Evolutionary conservation across 1,284 basidiomycete genomes (phyloP), one percentile per base, ranked within the genome.

Genomic region (Sutorius eximius): DNA sequence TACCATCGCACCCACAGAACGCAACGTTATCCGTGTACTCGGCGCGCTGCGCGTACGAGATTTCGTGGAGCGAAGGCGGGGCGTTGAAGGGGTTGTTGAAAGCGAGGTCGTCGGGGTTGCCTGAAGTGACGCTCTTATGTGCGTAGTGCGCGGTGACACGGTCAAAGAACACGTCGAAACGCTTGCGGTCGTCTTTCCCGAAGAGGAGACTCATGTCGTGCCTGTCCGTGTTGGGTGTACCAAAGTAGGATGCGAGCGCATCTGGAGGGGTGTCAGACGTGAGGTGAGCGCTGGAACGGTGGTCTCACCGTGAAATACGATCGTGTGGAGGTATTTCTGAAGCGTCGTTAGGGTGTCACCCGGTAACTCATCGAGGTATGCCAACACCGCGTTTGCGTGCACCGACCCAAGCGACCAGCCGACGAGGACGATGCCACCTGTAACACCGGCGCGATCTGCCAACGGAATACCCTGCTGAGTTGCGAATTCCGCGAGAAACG

Each of bases 331-430:
- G 48, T 71, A 68, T 11, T 44, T 65, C 10, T 24, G 42, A 11
- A 70, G 55, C 7, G 52, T 60, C 11, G 37, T 33, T 4, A 45
- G 55, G 13, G 52, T 52, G 0, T 54, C 55, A 3, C 34, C 45
- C 6, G 55, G 27, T 22, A 65, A 24, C 22, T 50, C 53, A 15
- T 67, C 66, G 5, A 63, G 42, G 30, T 63, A 67, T 2, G 65
- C 67, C 48, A 68, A 33, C 34, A 57, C 9, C 16, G 57, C 38
- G 18, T 53, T 38, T 2, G 18, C 37, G 24, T 66, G 55, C n/a
- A 55, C 45, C 22, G 48, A 45, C 16, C 51, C 67, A 0, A 68
- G 45, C 4, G 66, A 68, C 66, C 69, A 68, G 5, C 67, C 69
- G 2, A 68, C 49, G 18, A 68, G 33, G 7, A 24, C 52, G 24